Base-by-base conservation (phyloP, 352 stramenopile species). In the Globisporangium lucens region DNA sequence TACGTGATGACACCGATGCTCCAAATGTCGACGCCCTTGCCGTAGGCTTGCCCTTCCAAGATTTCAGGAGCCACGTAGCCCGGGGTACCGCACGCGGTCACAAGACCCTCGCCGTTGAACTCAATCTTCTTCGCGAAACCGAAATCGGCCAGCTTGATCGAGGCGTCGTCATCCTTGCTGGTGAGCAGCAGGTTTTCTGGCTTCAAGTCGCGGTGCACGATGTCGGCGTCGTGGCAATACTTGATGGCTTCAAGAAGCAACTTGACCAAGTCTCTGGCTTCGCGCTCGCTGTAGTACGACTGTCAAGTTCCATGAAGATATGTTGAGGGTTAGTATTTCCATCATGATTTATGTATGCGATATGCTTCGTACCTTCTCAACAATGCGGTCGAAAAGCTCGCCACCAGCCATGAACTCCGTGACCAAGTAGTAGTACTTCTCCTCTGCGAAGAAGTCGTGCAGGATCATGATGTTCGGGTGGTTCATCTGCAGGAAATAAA, bases 371-470 rank as follows among this genome's bases (percentile, higher is more conserved):
- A 93, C 86, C 78, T 95, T 95, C 61, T 95, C 81, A 15, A 95
- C 87, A 9, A 95, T 93, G 57, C 87, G 87, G 33, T 94, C 88
- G 63, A 96, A 94, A 12, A 94, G 82, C 66, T 94, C 87, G 24
- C 94, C 94, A 35, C 97, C 97, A 41, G 89, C 90, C 83, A 98
- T 98, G 60, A 98, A 94, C 78, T 99, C 96, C 41, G 98, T 98
- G 3, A 99, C 95, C 57, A 99, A 82, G 77, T 99, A 99, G 78
- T 98, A 99, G 69, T 98, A 89, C 56, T 98, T 95, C 2, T 89
- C 80, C 55, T 98, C 92, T 12, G 96, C 85, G 73, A 97, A 98
- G 70, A 98, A 97, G 72, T 97, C 95, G 63, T 98, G 80, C 33
- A 97, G 67, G 24, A 92, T 93, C 85, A 98, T 95, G 58, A 98